phyloP scores from a whole-genome alignment of 305 asterid species.

The Ajuga reptans region DNA sequence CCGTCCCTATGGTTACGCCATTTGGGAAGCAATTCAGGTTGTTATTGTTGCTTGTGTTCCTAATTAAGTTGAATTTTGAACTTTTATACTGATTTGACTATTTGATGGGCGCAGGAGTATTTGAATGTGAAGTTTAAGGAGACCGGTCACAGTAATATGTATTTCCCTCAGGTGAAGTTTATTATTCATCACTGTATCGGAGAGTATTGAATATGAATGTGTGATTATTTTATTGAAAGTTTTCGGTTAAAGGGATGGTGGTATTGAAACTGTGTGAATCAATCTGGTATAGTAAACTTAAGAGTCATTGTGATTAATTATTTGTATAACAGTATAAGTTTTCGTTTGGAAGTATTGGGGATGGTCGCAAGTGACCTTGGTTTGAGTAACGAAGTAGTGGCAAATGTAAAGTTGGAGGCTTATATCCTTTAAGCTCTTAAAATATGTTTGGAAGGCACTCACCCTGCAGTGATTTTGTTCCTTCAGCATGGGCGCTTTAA shows the following conservation, averaged over 20 bases:
- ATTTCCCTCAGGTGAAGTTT: constrained; percentile 80
- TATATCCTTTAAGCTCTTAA: not conserved
- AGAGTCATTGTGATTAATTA: not conserved
- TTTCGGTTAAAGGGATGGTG: not conserved
- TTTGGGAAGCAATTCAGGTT: constrained; percentile 99
- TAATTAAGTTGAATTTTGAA: not conserved
- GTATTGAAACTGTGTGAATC: constrained; percentile 7
- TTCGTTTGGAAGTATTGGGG: not conserved
- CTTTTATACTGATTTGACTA: constrained; percentile 3
- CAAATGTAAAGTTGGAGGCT: not conserved
- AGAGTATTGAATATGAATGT: not conserved
- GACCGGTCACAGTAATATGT: constrained; percentile 98
- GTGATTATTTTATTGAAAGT: not conserved
- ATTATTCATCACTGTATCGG: not conserved
- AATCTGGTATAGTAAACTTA: constrained; percentile 12
- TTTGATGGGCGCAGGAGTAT: constrained; percentile 58
- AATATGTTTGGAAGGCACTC: not conserved
- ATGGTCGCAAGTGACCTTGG: not conserved
- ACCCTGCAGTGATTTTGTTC: not conserved
- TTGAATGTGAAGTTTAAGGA: constrained; percentile 93
- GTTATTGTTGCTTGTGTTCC: not conserved
- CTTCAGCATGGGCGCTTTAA: not conserved
- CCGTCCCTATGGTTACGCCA: constrained; percentile 95
- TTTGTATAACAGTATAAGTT: not conserved
- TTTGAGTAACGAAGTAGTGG: not conserved